Evolutionary conservation across 495 filamentous ascomycete genomes (phyloP), one percentile per base, ranked within the genome.

Genomic region (Aspergillus ellipticus): DNA sequence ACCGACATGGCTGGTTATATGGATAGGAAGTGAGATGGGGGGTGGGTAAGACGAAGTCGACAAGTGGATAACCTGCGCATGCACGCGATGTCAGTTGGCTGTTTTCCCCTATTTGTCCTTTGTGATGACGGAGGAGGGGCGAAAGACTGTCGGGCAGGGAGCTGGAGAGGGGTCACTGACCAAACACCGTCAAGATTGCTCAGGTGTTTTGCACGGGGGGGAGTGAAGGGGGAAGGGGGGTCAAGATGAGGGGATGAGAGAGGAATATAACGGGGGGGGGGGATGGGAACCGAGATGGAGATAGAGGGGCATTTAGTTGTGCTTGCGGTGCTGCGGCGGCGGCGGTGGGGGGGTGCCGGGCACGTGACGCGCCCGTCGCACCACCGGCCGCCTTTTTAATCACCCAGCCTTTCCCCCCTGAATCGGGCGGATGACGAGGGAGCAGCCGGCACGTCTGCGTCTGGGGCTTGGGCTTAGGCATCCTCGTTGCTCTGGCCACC

Each of bases 1-100:
- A 77, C 72, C 60, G 73, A 76, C 74, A 75, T 77, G 65, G 42
- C 71, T 67, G 64, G 57, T 57, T 60, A 43, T 64, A 54, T 39
- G 43, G 10, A 26, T 11, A 26, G 8, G 22, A 47, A 26, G 13
- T 47, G 55, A 55, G 58, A 60, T 69, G 60, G 45, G 54, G 56
- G 55, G 37, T 31, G 60, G 46, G 55, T 57, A 60, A 68, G 62
- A 53, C 54, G 48, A 59, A 53, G 33, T 46, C 33, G 52, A 53
- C 37, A 63, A 59, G 51, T 55, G 52, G 62, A 60, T 62, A 62
- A 64, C 49, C 67, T 73, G 65, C 51, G 56, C 53, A 63, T 57
- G 60, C 65, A 73, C 60, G 63, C 70, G 64, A 71, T 69, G 58
- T 65, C 42, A 65, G 62, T 53, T 45, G 53, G 46, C 51, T 37